Evolutionary conservation across 805 yeast species (phyloP).

Genomic region (Monosporozyma siamensis): DNA sequence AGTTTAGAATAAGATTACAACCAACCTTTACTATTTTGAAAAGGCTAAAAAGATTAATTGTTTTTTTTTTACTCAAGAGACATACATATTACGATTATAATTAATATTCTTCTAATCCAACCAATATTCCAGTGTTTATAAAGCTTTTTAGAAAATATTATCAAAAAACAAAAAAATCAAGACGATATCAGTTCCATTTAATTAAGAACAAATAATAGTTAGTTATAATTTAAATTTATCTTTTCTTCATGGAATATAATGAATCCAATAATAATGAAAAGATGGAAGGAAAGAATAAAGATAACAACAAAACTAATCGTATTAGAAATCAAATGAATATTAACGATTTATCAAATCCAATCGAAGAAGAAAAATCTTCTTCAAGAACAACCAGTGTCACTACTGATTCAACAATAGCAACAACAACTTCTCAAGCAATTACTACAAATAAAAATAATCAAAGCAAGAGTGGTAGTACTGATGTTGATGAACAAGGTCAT

Average conservation of each 20-base stretch:
- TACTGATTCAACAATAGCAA: no score
- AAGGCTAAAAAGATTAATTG: no score
- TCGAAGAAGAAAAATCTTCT: neutral
- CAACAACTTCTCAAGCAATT: no score
- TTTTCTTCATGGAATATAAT: slow-evolving; percentile 2
- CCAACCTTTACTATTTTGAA: no score
- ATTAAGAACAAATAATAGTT: no score
- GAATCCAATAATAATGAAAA: slow-evolving; percentile 1
- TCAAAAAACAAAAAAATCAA: neutral
- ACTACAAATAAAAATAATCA: neutral
- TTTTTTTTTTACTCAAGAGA: no score
- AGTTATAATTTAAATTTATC: neutral
- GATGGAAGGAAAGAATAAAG: neutral
- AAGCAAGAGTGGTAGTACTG: neutral
- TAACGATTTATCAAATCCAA: slow-evolving; percentile 4
- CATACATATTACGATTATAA: no score
- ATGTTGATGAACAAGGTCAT: neutral
- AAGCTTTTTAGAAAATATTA: no score
- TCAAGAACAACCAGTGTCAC: neutral
- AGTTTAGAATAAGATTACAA: no score
- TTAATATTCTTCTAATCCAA: no score
- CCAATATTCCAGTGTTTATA: no score
- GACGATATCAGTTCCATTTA: neutral
- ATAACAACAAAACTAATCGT: neutral
- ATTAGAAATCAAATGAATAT: slow-evolving; percentile 5